Base-by-base conservation (phyloP, 441 rosid genomes). In the Pelargonium cotyledonis region DNA sequence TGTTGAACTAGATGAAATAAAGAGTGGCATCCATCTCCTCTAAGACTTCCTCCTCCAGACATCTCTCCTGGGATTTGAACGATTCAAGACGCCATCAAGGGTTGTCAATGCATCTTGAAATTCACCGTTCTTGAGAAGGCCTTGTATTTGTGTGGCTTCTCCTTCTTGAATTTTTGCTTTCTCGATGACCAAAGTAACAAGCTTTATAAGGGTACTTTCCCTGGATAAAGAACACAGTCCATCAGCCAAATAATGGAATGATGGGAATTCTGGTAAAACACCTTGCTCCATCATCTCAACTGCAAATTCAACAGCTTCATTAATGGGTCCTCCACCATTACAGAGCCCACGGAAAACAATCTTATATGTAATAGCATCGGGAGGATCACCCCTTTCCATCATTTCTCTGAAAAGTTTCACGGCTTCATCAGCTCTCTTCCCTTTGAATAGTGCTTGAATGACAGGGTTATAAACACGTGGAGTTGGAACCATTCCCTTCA, bases 391-490 rank as follows among this genome's bases (percentile, higher is more conserved):
- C 68, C 77, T 85, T 70, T 85, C 86, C 74, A 79, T 75, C 97
- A 93, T 89, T 74, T 91, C 97, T 76, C 97, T 82, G 72, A 87
- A 94, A 66, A 94, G 84, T 68, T 90, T 86, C 80, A 86, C 49
- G 8, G 90, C 98, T 80, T 94, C 97, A 0, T 75, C 74, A 4
- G 79, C 71, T 79, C 86, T 82, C 74, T 83, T 89, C 70, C 81
- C 77, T 62, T 80, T 86, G 75, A 88, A 85, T 51, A 89, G 81
- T 51, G 89, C 89, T 83, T 85, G 91, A 75, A 94, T 81, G 61
- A 94, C 85, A 4, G 98, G 97, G 79, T 91, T 91, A 74, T 89
- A 94, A 6, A 92, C 90, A 44, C 80, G 89, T 4, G 97, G 93
- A 14, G 93, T 87, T 75, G 84, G 74, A 68, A 70, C 78, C 70